phyloP scores from a whole-genome alignment of 805 yeast species.

The Sporopachydermia quercuum region DNA sequence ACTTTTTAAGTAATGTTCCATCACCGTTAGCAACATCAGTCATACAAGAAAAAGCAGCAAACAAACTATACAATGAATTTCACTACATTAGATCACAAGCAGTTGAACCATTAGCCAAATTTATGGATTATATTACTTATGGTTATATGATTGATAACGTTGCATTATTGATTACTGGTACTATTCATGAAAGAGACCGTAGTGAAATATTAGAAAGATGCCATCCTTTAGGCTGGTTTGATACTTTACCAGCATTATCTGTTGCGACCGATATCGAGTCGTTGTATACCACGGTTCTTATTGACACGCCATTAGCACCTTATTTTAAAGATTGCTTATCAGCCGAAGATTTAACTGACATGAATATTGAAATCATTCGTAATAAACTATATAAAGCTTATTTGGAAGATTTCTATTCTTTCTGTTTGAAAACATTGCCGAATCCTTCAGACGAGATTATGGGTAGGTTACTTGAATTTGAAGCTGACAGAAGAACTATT shows the following conservation, averaged over 20 bases:
- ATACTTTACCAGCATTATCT: slow-evolving; percentile 85
- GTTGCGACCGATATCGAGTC: slow-evolving; percentile 92
- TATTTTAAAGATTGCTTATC: slow-evolving; percentile 82
- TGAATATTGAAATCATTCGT: slow-evolving; percentile 89
- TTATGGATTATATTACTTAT: slow-evolving; percentile 85
- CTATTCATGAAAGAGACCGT: slow-evolving; percentile 88
- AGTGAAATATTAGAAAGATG: slow-evolving; percentile 78
- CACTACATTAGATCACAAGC: slow-evolving; percentile 76
- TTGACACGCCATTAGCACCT: slow-evolving; percentile 96
- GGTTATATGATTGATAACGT: slow-evolving; percentile 99
- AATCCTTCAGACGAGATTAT: slow-evolving; percentile 73
- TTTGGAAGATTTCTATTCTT: slow-evolving; percentile 69
- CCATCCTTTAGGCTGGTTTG: slow-evolving; percentile 98
- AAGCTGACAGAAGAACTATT: slow-evolving; percentile 89
- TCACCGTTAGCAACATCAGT: slow-evolving; percentile 73
- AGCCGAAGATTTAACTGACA: slow-evolving; percentile 82
- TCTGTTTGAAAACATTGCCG: slow-evolving; percentile 44
- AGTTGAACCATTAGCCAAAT: slow-evolving; percentile 61
- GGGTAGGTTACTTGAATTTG: slow-evolving; percentile 67
- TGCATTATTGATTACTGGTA: slow-evolving; percentile 89
- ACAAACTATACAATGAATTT: slow-evolving; percentile 69
- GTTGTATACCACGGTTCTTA: slow-evolving; percentile 80
- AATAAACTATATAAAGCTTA: slow-evolving; percentile 88
- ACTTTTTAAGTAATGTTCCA: slow-evolving; percentile 69
- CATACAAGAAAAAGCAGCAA: slow-evolving; percentile 68